Percentiles rank a stretch among this genome's conserved stretches.
Conservation (phyloP, 345 rosid genomes). For the Citrus mangshanensis region DNA sequence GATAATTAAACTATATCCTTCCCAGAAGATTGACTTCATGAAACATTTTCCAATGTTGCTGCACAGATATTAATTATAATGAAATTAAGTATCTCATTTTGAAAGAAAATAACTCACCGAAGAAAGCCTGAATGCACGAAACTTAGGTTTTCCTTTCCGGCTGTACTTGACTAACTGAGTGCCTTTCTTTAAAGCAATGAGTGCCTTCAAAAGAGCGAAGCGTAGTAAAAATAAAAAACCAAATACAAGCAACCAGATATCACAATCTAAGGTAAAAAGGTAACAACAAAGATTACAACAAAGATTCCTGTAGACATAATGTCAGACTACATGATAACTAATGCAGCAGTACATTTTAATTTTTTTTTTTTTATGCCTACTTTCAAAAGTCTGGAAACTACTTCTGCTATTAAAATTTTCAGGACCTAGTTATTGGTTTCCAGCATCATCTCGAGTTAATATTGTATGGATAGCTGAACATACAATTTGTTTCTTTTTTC, state of each 20-base stretch:
- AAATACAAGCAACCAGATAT: background rate
- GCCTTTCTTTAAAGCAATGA: constrained; percentile 76
- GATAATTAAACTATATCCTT: background rate
- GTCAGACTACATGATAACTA: background rate
- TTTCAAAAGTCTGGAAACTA: background rate
- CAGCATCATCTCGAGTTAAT: background rate
- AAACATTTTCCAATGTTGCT: background rate
- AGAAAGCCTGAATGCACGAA: constrained; percentile 73
- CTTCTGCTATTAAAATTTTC: background rate
- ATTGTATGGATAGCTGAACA: background rate
- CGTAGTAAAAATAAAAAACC: constrained; percentile 1
- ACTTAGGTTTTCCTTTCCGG: constrained; percentile 90
- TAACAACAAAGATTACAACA: background rate
- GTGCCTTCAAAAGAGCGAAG: constrained; percentile 56
- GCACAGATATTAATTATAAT: background rate
- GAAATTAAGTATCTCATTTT: background rate
- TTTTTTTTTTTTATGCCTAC: background rate
- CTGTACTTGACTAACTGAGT: constrained; percentile 85
- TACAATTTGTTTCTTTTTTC: background rate
- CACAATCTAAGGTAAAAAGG: background rate
- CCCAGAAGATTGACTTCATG: background rate
- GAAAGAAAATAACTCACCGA: constrained; percentile 43
- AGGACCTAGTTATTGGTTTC: background rate
- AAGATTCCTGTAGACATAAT: background rate
- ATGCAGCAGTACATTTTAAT: background rate